Evolutionary conservation across 129 eudicot genomes (phyloP).

Genomic region (Ambrosia trifida): DNA sequence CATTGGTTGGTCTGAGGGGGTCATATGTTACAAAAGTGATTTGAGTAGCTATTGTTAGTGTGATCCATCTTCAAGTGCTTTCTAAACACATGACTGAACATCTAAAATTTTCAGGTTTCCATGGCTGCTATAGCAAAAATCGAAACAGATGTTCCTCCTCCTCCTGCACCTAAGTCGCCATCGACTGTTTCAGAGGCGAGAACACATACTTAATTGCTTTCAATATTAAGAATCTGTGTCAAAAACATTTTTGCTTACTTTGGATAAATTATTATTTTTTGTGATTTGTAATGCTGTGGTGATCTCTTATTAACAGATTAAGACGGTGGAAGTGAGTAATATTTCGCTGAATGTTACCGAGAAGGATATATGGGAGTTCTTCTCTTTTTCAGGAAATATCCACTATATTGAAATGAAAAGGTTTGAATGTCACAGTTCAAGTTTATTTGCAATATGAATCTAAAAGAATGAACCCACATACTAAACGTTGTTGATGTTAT

Average conservation of each 20-base stretch:
- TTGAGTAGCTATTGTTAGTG: neutral
- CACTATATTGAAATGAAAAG: conserved; percentile 55
- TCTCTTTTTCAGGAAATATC: conserved; percentile 58
- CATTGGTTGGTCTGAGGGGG: neutral
- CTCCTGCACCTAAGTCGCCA: conserved; percentile 39
- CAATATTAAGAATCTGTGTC: neutral
- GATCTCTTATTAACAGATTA: conserved; percentile 39
- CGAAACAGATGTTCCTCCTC: conserved; percentile 28
- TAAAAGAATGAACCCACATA: neutral
- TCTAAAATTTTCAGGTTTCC: conserved; percentile 35
- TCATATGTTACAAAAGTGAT: neutral
- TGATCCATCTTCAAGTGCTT: neutral
- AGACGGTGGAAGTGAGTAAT: conserved; percentile 55
- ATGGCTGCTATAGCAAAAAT: conserved; percentile 31
- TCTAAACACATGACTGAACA: conserved; percentile 18
- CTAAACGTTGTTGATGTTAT: neutral
- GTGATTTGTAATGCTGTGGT: conserved; percentile 5
- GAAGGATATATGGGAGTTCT: conserved; percentile 57
- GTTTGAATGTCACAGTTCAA: neutral
- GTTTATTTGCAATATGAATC: neutral
- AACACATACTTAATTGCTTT: conserved; percentile 11
- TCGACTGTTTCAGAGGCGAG: conserved; percentile 48
- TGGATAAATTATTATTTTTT: neutral
- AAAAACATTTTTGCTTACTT: neutral
- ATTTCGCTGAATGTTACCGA: conserved; percentile 37